Evolutionary conservation across 495 filamentous ascomycete genomes (phyloP).

Genomic region (Penicillium silybi): DNA sequence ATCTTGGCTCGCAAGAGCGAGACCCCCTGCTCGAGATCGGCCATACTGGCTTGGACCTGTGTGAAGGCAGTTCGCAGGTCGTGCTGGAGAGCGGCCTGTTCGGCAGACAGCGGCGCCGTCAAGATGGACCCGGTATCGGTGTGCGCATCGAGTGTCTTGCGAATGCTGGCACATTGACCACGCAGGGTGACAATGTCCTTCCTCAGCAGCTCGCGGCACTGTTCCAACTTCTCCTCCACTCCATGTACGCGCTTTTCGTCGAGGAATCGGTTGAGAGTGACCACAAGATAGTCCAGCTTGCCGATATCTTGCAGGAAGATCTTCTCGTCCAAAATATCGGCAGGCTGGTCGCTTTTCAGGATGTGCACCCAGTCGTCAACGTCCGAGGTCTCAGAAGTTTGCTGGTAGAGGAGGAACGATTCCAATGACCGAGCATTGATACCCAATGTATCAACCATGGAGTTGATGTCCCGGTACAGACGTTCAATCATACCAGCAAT

Average conservation of each 20-base stretch:
- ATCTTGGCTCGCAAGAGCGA: conserved; percentile 77
- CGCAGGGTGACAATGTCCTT: conserved; percentile 64
- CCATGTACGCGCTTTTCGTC: conserved; percentile 61
- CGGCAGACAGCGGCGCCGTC: conserved; percentile 70
- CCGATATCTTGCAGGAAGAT: conserved; percentile 70
- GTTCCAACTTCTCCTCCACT: conserved; percentile 58
- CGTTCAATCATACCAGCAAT: conserved; percentile 77
- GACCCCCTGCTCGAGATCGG: conserved; percentile 76
- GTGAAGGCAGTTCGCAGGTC: conserved; percentile 71
- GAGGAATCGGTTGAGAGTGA: conserved; percentile 53
- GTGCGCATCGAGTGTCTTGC: conserved; percentile 65
- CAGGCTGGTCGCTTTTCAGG: conserved; percentile 38
- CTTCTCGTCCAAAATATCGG: conserved; percentile 51
- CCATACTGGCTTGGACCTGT: conserved; percentile 65
- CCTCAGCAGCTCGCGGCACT: conserved; percentile 54
- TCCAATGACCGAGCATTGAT: conserved; percentile 76
- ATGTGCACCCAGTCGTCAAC: conserved; percentile 27
- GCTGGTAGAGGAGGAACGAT: conserved; percentile 60
- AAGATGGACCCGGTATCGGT: conserved; percentile 57
- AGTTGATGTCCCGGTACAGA: conserved; percentile 89
- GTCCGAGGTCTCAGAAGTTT: conserved; percentile 57
- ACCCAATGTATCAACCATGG: conserved; percentile 90
- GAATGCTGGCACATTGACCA: conserved; percentile 67
- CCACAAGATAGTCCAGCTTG: conserved; percentile 55
- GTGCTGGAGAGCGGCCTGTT: conserved; percentile 75